Evolutionary conservation across 2,329 filamentous ascomycete genomes (phyloP), one percentile per base, ranked within the genome.

Genomic region (Tympanopsis confertula): DNA sequence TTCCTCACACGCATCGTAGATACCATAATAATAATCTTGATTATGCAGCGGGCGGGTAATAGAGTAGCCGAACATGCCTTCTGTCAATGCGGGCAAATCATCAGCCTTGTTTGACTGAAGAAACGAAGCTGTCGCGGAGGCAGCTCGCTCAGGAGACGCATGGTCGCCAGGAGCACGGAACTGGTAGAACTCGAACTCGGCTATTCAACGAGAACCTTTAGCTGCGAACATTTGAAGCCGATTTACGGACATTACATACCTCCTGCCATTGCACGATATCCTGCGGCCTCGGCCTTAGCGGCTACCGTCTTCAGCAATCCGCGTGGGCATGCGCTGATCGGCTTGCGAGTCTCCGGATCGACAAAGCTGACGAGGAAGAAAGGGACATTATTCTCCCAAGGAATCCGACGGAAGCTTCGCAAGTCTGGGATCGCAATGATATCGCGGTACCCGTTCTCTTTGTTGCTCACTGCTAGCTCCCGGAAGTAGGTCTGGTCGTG

Each of bases 1-100:
- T 42, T 76, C 67, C 45, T 73, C 69, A 62, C 86, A 93, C 0
- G 81, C 74, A 45, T 93, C 76, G 58, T 86, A 94, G 36, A 94
- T 74, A 35, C 82, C 77, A 56, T 94, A 94, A 62, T 84, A 95
- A 63, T 89, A 94, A 30, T 91, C 85, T 59, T 93, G 79, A 58
- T 94, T 94, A 53, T 93, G 86, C 2, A 88, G 75, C 0, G 88
- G 84, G 17, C 87, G 71, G 7, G 85, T 94, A 46, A 94, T 66
- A 45, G 85, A 91, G 65, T 95, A 95, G 41, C 87, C 88, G 50
- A 94, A 94, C 88, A 94, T 94, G 52, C 88, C 88, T 53, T 94
- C 85, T 5, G 88, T 94, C 37, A 95, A 63, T 18, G 82, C 68
- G 1, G 86, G 86, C 5, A 94, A 71, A n/a, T 76, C 59, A 36